phyloP scores from a whole-genome alignment of 768 basidiomycete species.

The Butyriboletus loyo region DNA sequence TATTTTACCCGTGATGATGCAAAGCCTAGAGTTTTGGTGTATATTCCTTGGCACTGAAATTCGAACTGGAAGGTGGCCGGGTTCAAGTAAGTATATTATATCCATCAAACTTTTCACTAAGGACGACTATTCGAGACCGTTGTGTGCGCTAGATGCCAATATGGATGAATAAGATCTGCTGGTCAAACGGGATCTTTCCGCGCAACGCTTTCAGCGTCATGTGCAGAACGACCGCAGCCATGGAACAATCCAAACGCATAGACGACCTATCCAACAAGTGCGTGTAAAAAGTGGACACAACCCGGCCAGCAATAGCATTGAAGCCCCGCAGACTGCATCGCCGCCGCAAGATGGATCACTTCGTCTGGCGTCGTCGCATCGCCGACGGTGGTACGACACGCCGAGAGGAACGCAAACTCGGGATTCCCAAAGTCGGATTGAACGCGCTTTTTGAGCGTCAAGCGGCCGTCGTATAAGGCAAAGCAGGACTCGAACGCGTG shows the following conservation, averaged over 20 bases:
- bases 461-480: slow-evolving; percentile 1
- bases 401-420: slow-evolving; percentile 18
- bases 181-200: slow-evolving; percentile 1
- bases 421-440: not conserved
- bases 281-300: slow-evolving; percentile 7
- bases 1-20: not conserved
- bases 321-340: slow-evolving; percentile 19
- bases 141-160: not conserved
- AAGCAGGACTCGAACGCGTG: slow-evolving; percentile 16
- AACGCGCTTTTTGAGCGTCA: slow-evolving; percentile 2
- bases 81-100: not conserved
- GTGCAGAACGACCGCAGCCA: not conserved
- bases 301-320: slow-evolving; percentile 1
- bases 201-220: not conserved
- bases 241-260: not conserved
- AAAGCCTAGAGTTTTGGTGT: not conserved
- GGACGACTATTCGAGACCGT: not conserved
- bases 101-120: not conserved
- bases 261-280: not conserved
- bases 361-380: slow-evolving; percentile 21
- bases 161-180: slow-evolving; percentile 2
- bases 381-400: slow-evolving; percentile 23
- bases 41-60: not conserved
- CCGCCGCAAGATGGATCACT: slow-evolving; percentile 2
- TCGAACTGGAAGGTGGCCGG: not conserved